Evolutionary conservation across 2,329 filamentous ascomycete species (phyloP).

Genomic region (Rutstroemia sydowiana): DNA sequence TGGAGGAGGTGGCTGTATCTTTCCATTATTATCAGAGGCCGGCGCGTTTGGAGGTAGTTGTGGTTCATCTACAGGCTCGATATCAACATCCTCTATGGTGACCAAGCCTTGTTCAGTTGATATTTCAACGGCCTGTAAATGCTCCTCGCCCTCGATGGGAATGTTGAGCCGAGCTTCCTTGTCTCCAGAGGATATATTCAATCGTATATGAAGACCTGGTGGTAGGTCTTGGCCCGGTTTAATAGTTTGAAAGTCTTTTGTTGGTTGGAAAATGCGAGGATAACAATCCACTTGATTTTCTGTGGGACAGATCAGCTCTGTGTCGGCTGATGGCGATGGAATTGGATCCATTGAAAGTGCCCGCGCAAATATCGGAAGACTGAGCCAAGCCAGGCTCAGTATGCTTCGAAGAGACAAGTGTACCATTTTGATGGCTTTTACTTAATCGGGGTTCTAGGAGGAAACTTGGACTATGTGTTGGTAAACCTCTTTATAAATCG

Average conservation of each 20-base stretch:
- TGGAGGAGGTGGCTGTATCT: constrained; percentile 47
- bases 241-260: constrained; percentile 56
- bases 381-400: constrained; percentile 21
- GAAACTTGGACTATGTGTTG: neutral
- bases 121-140: constrained; percentile 45
- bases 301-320: constrained; percentile 59
- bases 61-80: constrained; percentile 31
- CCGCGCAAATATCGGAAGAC: constrained; percentile 18
- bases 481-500: constrained; percentile 6
- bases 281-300: constrained; percentile 56
- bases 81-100: constrained; percentile 20
- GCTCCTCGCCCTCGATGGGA: constrained; percentile 43
- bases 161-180: constrained; percentile 62
- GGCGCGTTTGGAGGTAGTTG: constrained; percentile 44
- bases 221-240: constrained; percentile 60
- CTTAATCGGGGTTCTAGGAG: neutral
- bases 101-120: constrained; percentile 38
- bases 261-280: constrained; percentile 55
- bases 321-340: constrained; percentile 29
- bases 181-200: constrained; percentile 56
- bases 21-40: constrained; percentile 48
- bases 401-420: constrained; percentile 11
- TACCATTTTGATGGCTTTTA: constrained; percentile 18
- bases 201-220: constrained; percentile 55
- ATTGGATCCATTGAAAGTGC: constrained; percentile 16